Evolutionary conservation across 139 green algal species (phyloP), one percentile per base, ranked within the genome.

Genomic region (Dunaliella primolecta): DNA sequence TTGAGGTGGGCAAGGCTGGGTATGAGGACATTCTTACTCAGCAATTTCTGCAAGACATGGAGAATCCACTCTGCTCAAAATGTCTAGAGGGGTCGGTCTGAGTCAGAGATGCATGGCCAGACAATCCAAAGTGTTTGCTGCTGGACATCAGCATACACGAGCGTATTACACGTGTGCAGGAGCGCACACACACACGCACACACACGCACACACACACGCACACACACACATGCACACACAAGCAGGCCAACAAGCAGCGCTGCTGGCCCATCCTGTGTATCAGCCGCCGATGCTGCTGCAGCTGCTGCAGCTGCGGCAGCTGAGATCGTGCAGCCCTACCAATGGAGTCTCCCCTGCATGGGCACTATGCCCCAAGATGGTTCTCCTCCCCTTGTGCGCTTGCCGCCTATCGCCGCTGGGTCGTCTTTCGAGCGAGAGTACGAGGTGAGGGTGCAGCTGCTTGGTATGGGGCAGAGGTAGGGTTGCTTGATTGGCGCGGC

Each of bases 391-490:
- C 78, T 31, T 25, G 21, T 93, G 80, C 85, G 89, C 27, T 81
- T 96, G 82, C 93, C 92, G 3, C 93, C 93, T 25, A 37, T 96
- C 72, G 35, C 78, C 0, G 82, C 89, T 3, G 91, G 90, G 15
- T 25, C 32, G 30, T 34, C 74, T 2, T 96, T 96, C 75, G 75
- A 37, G 0, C 81, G 91, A 0, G 86, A 38, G 64, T 95, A 95
- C 33, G 88, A 94, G 36, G 85, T 96, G n/a, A 75, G 78, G 34
- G 38, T n/a, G n/a, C n/a, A n/a, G n/a, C n/a, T n/a, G n/a, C n/a
- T n/a, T n/a, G n/a, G n/a, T n/a, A n/a, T n/a, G n/a, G n/a, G n/a
- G n/a, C n/a, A n/a, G n/a, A n/a, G n/a, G n/a, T n/a, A n/a, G n/a
- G n/a, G n/a, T n/a, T n/a, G n/a, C n/a, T n/a, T n/a, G n/a, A n/a